These are phyloP conservation scores for Amoebophrya sp. DNA, from an alignment of 169 alveolate species.

Conservation along the genomic window DNA sequence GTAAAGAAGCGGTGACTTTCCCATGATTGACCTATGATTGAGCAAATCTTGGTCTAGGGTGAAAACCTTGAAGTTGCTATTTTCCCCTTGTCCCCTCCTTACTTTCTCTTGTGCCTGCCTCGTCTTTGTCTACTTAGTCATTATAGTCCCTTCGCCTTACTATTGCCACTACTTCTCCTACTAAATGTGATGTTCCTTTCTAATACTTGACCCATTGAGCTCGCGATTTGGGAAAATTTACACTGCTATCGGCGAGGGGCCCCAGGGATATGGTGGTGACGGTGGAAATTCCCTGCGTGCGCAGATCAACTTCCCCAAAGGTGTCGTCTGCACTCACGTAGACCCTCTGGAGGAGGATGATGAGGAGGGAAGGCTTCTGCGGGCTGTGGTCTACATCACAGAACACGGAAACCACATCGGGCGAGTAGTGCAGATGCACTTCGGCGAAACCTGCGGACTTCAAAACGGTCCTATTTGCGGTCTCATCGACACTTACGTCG, in stretches of 20 bases:
- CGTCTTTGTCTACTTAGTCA: no score
- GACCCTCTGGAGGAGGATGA: background rate
- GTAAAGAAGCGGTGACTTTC: no score
- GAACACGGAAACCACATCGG: background rate
- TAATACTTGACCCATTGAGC: background rate
- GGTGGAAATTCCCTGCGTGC: background rate
- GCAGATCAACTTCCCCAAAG: background rate
- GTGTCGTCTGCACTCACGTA: background rate
- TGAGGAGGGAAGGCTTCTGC: background rate
- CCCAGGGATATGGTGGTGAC: background rate
- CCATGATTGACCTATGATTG: no score
- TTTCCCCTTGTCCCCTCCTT: no score
- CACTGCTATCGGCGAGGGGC: background rate
- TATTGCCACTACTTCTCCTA: no score
- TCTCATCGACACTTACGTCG: background rate
- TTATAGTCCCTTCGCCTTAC: no score
- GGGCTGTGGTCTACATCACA: background rate
- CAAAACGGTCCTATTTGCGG: background rate
- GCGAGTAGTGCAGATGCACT: background rate
- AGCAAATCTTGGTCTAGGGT: no score
- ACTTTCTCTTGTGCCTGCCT: no score
- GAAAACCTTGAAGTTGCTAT: no score
- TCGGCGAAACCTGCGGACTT: background rate
- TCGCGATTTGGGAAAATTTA: background rate
- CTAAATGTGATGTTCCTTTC: no score